Evolutionary conservation across 1,284 basidiomycete species (phyloP).

Genomic region (Ceratorhiza oryzae-sativae): DNA sequence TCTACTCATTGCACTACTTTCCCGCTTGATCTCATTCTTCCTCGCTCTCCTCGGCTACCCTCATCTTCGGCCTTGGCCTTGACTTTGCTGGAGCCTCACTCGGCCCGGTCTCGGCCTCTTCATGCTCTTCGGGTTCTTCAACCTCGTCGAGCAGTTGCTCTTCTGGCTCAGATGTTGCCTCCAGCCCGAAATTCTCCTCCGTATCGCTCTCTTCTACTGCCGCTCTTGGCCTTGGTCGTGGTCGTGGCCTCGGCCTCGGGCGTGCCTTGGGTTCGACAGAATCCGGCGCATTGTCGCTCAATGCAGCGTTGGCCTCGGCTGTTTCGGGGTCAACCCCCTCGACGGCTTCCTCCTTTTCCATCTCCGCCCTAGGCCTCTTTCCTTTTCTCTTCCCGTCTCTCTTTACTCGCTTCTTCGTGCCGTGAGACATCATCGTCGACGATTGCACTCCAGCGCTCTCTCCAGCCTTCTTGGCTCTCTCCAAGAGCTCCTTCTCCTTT

Average conservation of each 20-base stretch:
- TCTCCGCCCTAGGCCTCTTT: constrained; percentile 15
- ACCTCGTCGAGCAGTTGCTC: background rate
- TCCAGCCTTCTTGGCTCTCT: constrained; percentile 59
- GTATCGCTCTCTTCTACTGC: constrained; percentile 4
- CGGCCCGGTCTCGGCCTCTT: too few species aligned
- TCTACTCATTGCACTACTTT: background rate
- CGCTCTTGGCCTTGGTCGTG: constrained; percentile 20
- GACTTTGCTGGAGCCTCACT: background rate
- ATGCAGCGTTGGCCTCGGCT: background rate
- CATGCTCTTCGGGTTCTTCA: too few species aligned
- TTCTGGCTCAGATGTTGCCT: background rate
- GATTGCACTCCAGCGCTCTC: constrained; percentile 53
- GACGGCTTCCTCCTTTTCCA: constrained; percentile 3
- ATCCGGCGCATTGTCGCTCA: background rate
- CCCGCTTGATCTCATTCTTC: background rate
- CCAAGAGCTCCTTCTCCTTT: constrained; percentile 64
- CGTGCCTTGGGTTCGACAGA: background rate
- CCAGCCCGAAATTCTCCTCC: background rate
- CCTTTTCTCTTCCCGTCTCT: constrained; percentile 28
- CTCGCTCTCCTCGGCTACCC: constrained; percentile 25
- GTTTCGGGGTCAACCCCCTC: background rate
- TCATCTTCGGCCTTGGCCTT: constrained; percentile 1
- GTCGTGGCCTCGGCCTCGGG: constrained; percentile 10
- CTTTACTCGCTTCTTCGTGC: constrained; percentile 46
- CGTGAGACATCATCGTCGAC: constrained; percentile 43